Percentiles rank a stretch among this genome's conserved stretches.
Evolutionary conservation across 164 flowering plant genomes (phyloP).

Genomic region (Brasenia schreberi): DNA sequence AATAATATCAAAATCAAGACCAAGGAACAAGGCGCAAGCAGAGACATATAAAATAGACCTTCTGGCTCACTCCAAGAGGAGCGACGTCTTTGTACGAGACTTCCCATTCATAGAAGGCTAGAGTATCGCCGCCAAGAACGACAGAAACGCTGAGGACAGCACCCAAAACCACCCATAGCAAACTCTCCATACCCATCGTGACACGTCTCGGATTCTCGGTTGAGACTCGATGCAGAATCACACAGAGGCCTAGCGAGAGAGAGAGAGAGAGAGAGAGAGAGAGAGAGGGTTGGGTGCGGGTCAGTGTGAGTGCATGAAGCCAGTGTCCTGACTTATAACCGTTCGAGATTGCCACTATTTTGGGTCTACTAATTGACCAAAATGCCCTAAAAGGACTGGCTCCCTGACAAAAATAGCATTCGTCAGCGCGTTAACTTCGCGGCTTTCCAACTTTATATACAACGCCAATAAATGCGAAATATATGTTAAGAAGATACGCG

Average conservation of each 20-base stretch:
- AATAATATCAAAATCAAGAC: neutral
- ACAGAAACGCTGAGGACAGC: conserved; percentile 2
- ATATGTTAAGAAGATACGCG: too few relatives aligned
- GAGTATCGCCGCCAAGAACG: conserved; percentile 44
- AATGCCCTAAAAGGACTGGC: too few relatives aligned
- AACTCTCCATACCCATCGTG: neutral
- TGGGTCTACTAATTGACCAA: too few relatives aligned
- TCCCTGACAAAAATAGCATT: too few relatives aligned
- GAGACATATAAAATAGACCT: conserved; percentile 20
- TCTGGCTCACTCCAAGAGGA: conserved; percentile 71
- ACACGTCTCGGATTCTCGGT: neutral
- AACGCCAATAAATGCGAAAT: too few relatives aligned
- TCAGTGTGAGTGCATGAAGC: too few relatives aligned
- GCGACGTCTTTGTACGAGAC: conserved; percentile 52
- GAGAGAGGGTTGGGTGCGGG: neutral
- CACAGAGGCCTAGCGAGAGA: neutral
- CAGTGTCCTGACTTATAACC: too few relatives aligned
- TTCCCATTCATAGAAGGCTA: conserved; percentile 30
- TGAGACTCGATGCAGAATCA: neutral
- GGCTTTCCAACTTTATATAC: too few relatives aligned
- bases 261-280: neutral
- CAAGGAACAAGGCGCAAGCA: neutral
- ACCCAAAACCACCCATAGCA: neutral
- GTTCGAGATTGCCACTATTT: too few relatives aligned
- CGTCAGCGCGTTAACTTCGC: too few relatives aligned